Evolutionary conservation across 768 basidiomycete genomes (phyloP), one percentile per base, ranked within the genome.

Genomic region (Amanita rubescens): DNA sequence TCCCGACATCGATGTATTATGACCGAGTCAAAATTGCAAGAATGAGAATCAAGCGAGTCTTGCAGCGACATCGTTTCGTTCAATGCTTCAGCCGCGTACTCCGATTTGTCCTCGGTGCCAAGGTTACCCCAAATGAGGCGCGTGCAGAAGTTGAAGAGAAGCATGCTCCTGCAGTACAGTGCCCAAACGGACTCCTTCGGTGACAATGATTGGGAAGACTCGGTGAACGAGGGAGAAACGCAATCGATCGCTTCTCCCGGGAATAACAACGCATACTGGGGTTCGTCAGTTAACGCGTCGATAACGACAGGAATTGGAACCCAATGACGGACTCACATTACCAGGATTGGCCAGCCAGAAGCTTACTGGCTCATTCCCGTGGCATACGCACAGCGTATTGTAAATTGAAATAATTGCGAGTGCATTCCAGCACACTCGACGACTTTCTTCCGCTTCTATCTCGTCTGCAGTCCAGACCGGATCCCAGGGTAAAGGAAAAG

Each of bases 171-270:
- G 67, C 87, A 89, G 60, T 88, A 88, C 24, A 91, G 70, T 0
- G 86, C 88, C 88, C 88, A 90, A 1, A 91, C 75, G 14, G 84
- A 82, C 57, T 90, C 85, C 63, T 89, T 90, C 14, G 82, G 75
- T 15, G 83, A 83, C 32, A 74, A 75, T 30, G 69, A 67, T 52
- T 73, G 70, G 50, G 68, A 68, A 20, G 71, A 67, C 11, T 38
- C 44, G 38, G 69, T 67, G 53, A 71, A 73, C 32, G 62, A 60
- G 17, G 66, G 68, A 5, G 77, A 70, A 17, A 67, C 62, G 48
- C 80, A 78, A 60, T 83, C 80, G 39, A 75, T 68, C 6, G 77
- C 75, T 66, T 91, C 88, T 1, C 86, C 87, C 1, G 89, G 89
- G 65, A 90, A 90, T 38, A 89, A 70, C 8, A 88, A 64, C 3